Conservation (phyloP, 257 asterid genomes). For the Solanum lignicaule region DNA sequence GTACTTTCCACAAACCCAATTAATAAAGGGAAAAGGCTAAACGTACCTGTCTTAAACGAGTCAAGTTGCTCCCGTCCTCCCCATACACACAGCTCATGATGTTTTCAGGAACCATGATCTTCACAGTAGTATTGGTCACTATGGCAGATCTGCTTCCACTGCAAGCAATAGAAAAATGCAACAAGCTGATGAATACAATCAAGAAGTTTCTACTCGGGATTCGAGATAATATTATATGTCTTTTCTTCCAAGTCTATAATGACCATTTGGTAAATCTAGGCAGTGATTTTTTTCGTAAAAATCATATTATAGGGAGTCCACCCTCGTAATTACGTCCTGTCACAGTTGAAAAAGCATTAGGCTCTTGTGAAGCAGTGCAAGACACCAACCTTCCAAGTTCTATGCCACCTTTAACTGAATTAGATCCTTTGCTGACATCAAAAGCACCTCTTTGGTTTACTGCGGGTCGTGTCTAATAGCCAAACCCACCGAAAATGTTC, state of each 20-base stretch:
- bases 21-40: background rate
- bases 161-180: constrained; percentile 9
- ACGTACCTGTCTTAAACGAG: constrained; percentile 56
- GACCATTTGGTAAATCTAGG: background rate
- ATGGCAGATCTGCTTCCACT: constrained; percentile 42
- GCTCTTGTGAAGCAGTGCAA: background rate
- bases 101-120: constrained; percentile 46
- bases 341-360: background rate
- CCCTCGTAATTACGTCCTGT: background rate
- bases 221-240: background rate
- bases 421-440: constrained; percentile 24
- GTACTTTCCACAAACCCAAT: background rate
- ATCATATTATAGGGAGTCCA: background rate
- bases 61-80: constrained; percentile 51
- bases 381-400: constrained; percentile 51
- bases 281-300: background rate
- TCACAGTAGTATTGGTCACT: constrained; percentile 48
- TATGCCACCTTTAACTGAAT: constrained; percentile 30
- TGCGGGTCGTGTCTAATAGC: constrained; percentile 27
- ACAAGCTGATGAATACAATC: background rate
- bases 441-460: constrained; percentile 19
- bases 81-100: constrained; percentile 45
- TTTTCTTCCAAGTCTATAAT: background rate
- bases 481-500: constrained; percentile 3
- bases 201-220: background rate